Percentiles rank a stretch among this genome's conserved stretches.
Evolutionary conservation across 305 asterid genomes (phyloP).

Genomic region (Fraxinus floribunda): DNA sequence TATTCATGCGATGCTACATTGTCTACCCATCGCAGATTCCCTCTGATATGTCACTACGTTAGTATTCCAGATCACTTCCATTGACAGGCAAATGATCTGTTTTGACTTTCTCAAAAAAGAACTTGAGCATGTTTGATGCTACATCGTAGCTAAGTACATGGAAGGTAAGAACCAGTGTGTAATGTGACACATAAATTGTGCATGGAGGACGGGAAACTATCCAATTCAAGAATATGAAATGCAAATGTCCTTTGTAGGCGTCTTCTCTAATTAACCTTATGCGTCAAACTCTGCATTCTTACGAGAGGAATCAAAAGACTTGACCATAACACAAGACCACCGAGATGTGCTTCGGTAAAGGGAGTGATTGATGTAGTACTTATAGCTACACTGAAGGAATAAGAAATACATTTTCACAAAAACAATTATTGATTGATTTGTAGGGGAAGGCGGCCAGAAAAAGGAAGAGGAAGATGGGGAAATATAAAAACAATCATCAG

Average conservation of each 20-base stretch:
- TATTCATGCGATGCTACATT: neutral
- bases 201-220: neutral
- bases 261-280: neutral
- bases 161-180: neutral
- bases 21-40: neutral
- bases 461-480: neutral
- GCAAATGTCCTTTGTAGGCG: neutral
- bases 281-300: neutral
- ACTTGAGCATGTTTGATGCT: neutral
- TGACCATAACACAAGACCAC: constrained; percentile 1
- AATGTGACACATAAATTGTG: neutral
- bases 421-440: neutral
- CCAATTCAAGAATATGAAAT: neutral
- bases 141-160: neutral
- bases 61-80: neutral
- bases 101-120: neutral
- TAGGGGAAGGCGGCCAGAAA: neutral
- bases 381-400: neutral
- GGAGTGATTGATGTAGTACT: neutral
- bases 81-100: neutral
- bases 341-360: neutral
- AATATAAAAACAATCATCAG: neutral
- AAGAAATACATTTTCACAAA: neutral
- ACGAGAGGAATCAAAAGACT: neutral
- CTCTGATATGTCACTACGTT: neutral